These are phyloP conservation scores for Fagopyrum homotropicum DNA, from an alignment of 148 eudicot genomes.

Conservation along the genomic window DNA sequence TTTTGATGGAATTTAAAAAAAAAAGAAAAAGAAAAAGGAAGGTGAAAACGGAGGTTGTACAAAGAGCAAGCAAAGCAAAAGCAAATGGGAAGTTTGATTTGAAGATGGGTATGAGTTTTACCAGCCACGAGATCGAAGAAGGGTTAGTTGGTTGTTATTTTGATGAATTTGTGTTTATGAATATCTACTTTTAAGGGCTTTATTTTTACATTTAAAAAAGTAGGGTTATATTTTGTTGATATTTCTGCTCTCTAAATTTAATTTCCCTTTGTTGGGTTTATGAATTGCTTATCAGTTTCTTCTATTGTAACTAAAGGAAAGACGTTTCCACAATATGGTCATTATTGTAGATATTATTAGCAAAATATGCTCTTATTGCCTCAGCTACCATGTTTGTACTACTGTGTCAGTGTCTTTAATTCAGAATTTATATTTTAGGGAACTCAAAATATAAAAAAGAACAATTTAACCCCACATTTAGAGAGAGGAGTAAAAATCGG, in stretches of 20 bases:
- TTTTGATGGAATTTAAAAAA: neutral
- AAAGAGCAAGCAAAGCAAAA: neutral
- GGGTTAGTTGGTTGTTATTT: neutral
- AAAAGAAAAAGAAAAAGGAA: neutral
- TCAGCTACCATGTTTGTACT: neutral
- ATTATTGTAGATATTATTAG: conserved; percentile 5
- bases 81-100: neutral
- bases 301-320: neutral
- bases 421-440: neutral
- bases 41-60: neutral
- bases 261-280: neutral
- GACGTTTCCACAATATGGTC: neutral
- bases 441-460: neutral
- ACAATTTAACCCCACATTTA: neutral
- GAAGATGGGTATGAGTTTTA: neutral
- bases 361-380: neutral
- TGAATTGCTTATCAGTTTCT: neutral
- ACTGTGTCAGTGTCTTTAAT: neutral
- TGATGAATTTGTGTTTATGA: neutral
- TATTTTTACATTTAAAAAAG: neutral
- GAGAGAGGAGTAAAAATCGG: neutral
- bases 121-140: neutral
- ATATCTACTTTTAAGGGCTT: neutral
- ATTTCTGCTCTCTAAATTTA: neutral
- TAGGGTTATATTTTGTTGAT: neutral